Percentiles rank a stretch among this genome's conserved stretches.
Evolutionary conservation across 495 filamentous ascomycete genomes (phyloP).

Genomic region (Pseudotulostoma volvatum): DNA sequence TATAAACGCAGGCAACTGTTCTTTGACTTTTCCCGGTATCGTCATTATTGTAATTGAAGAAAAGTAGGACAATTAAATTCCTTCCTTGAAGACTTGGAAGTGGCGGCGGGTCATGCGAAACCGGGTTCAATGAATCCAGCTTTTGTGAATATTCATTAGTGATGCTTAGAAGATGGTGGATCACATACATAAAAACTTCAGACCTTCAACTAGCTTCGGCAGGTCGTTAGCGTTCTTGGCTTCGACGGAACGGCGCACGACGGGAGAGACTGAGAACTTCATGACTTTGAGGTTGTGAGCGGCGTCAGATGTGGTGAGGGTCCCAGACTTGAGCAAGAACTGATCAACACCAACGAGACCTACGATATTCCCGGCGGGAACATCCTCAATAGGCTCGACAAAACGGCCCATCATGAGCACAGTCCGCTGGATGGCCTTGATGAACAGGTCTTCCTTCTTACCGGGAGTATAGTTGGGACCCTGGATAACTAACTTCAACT

Average conservation of each 20-base stretch:
- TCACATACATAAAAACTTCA: constrained; percentile 99
- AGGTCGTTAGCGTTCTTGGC: constrained; percentile 99
- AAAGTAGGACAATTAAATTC: too few relatives aligned
- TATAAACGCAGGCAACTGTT: too few relatives aligned
- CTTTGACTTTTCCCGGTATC: too few relatives aligned
- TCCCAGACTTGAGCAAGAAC: constrained; percentile 99
- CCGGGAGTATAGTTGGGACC: constrained; percentile 96
- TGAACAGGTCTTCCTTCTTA: constrained; percentile 97
- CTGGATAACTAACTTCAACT: constrained; percentile 99
- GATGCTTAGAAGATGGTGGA: too few relatives aligned
- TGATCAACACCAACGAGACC: constrained; percentile 98
- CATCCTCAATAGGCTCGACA: constrained; percentile 98
- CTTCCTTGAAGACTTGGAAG: too few relatives aligned
- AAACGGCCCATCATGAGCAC: constrained; percentile 99
- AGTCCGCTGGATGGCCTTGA: constrained; percentile 99
- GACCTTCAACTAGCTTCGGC: constrained; percentile 98
- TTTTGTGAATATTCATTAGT: too few relatives aligned
- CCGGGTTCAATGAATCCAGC: too few relatives aligned
- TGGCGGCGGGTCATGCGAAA: too few relatives aligned
- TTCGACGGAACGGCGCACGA: constrained; percentile 96
- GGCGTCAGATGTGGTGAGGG: constrained; percentile 88
- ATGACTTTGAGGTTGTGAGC: constrained; percentile 99
- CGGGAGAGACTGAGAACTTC: constrained; percentile 99
- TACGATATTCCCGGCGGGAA: constrained; percentile 97
- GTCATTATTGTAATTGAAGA: too few relatives aligned